Conservation (phyloP, 352 stramenopile genomes). For the Phytophthora chlamydospora region DNA sequence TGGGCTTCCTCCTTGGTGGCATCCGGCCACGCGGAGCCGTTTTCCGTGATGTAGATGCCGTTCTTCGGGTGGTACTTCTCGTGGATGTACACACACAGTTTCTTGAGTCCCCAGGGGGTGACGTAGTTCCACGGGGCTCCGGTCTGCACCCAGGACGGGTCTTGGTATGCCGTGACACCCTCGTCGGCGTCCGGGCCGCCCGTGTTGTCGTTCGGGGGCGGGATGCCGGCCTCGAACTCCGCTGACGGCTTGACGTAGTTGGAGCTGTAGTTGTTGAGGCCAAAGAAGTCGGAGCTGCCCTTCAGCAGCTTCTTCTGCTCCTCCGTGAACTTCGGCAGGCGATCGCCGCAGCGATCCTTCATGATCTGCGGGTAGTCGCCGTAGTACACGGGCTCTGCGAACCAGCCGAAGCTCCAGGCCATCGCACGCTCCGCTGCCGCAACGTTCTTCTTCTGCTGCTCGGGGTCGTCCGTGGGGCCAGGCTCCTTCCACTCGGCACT, state of each 20-base stretch:
- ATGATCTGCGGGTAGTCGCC: slow-evolving; percentile 94
- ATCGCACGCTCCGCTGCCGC: slow-evolving; percentile 79
- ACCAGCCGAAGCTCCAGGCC: slow-evolving; percentile 90
- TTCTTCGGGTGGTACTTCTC: slow-evolving; percentile 76
- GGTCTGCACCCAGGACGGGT: slow-evolving; percentile 62
- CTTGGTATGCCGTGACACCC: slow-evolving; percentile 36
- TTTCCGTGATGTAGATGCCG: slow-evolving; percentile 92
- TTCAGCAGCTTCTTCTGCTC: slow-evolving; percentile 80
- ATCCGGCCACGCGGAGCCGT: slow-evolving; percentile 73
- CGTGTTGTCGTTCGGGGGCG: slow-evolving; percentile 34
- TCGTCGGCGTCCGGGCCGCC: slow-evolving; percentile 45
- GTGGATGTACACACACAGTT: slow-evolving; percentile 90
- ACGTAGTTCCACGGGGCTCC: slow-evolving; percentile 83
- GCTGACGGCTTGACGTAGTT: slow-evolving; percentile 43
- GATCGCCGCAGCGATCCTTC: slow-evolving; percentile 73
- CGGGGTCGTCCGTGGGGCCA: slow-evolving; percentile 43
- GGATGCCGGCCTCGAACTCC: slow-evolving; percentile 32
- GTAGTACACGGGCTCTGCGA: slow-evolving; percentile 90
- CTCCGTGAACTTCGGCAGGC: slow-evolving; percentile 89
- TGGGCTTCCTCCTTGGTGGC: slow-evolving; percentile 68
- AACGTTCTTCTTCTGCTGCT: slow-evolving; percentile 55
- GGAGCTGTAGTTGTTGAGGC: slow-evolving; percentile 94
- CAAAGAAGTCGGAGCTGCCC: slow-evolving; percentile 92
- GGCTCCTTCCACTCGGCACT: slow-evolving; percentile 91
- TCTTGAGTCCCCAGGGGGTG: slow-evolving; percentile 75